phyloP scores from a whole-genome alignment of 2,329 filamentous ascomycete genomes.

The Trichophyton benhamiae region DNA sequence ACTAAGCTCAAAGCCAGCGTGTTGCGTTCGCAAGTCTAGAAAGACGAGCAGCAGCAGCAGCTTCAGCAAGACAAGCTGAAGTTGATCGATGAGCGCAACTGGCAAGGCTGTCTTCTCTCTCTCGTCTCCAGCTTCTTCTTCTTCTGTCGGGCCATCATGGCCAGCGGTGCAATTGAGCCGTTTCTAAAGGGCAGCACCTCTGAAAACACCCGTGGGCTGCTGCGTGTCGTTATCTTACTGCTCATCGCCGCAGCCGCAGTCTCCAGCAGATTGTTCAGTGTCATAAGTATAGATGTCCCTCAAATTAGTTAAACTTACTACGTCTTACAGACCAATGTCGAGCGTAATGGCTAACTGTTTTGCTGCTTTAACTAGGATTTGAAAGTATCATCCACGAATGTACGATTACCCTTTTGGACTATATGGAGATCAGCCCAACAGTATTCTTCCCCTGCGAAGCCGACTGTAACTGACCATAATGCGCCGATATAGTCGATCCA shows the following conservation, averaged over 20 bases:
- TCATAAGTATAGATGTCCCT: conserved; percentile 62
- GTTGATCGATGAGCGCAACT: background rate
- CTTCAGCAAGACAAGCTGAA: background rate
- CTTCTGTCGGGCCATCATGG: conserved; percentile 14
- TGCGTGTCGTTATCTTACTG: conserved; percentile 79
- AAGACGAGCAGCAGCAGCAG: background rate
- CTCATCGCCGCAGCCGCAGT: conserved; percentile 87
- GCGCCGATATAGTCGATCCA: conserved; percentile 62
- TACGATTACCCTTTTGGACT: conserved; percentile 40
- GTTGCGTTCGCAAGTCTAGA: background rate
- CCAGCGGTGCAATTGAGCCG: conserved; percentile 35
- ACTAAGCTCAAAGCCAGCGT: conserved; percentile 3
- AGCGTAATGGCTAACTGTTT: conserved; percentile 20
- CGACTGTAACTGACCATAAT: background rate
- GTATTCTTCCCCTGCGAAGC: background rate
- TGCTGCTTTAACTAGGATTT: conserved; percentile 50
- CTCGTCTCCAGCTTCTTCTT: conserved; percentile 22
- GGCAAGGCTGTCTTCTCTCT: conserved; percentile 12
- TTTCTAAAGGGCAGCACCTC: conserved; percentile 68
- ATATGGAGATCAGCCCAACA: background rate
- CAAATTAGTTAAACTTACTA: background rate
- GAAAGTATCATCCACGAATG: conserved; percentile 99
- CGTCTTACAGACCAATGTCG: background rate
- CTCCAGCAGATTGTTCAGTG: conserved; percentile 89
- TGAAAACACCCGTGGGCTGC: conserved; percentile 68